These are phyloP conservation scores for Plectosphaerella plurivora DNA, from an alignment of 2,329 filamentous ascomycete species.

Conservation along the genomic window DNA sequence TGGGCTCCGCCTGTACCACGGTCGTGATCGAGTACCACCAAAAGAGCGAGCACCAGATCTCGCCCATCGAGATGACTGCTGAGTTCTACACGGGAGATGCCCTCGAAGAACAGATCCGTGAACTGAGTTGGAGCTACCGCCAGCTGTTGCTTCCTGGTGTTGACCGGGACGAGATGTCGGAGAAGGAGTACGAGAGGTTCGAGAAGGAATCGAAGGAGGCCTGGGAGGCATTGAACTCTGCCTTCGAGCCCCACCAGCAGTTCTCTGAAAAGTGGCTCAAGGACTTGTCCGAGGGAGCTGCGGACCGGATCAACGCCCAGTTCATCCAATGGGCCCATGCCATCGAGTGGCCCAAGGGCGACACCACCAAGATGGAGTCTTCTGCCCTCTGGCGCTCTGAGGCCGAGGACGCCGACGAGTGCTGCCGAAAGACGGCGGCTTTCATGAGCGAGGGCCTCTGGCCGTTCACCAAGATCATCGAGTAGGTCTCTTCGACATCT, in stretches of 20 bases:
- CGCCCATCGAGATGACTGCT: slow-evolving; percentile 23
- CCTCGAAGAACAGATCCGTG: slow-evolving; percentile 20
- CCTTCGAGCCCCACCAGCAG: slow-evolving; percentile 21
- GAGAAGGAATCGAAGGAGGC: slow-evolving; percentile 30
- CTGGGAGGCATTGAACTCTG: slow-evolving; percentile 30
- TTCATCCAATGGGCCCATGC: slow-evolving; percentile 21
- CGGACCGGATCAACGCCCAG: slow-evolving; percentile 16
- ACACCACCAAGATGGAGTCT: background rate
- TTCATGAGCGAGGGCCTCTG: slow-evolving; percentile 28
- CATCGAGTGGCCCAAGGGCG: slow-evolving; percentile 22
- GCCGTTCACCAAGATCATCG: slow-evolving; percentile 30
- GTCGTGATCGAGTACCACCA: slow-evolving; percentile 29
- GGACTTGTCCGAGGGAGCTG: slow-evolving; percentile 21
- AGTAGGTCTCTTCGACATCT: slow-evolving; percentile 11
- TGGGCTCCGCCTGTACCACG: slow-evolving; percentile 26
- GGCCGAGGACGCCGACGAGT: slow-evolving; percentile 22
- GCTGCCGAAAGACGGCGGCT: slow-evolving; percentile 19
- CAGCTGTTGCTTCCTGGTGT: slow-evolving; percentile 17
- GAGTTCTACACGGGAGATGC: slow-evolving; percentile 22
- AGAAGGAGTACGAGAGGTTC: slow-evolving; percentile 1
- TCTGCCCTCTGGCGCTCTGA: too few species aligned
- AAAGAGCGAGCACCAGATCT: slow-evolving; percentile 15
- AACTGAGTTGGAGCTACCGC: slow-evolving; percentile 26
- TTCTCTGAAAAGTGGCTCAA: slow-evolving; percentile 16
- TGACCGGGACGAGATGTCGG: slow-evolving; percentile 11